phyloP scores from a whole-genome alignment of 2,329 filamentous ascomycete genomes.

The Claviceps sp. region DNA sequence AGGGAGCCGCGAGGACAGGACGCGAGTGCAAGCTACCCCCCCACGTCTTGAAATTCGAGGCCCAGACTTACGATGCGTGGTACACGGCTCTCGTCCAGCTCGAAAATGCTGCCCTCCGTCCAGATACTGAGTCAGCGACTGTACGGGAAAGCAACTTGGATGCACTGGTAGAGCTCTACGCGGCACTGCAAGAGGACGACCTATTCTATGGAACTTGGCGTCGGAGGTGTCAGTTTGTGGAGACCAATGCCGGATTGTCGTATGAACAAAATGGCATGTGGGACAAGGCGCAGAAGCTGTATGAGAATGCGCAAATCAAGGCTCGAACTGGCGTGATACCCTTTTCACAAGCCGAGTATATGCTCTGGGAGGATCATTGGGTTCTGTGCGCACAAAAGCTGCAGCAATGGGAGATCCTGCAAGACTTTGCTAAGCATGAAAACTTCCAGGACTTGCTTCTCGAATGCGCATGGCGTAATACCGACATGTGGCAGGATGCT shows the following conservation, averaged over 20 bases:
- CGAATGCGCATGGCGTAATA: conserved; percentile 89
- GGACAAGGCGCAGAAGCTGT: conserved; percentile 96
- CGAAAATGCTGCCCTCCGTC: conserved; percentile 76
- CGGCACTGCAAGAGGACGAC: conserved; percentile 84
- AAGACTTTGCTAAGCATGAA: conserved; percentile 96
- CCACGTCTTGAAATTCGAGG: conserved; percentile 90
- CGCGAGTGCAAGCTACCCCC: conserved; percentile 87
- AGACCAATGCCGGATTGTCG: conserved; percentile 91
- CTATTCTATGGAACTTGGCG: conserved; percentile 97
- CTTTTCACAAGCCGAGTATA: conserved; percentile 93
- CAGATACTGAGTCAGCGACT: conserved; percentile 68
- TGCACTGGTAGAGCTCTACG: conserved; percentile 86
- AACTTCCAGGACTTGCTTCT: conserved; percentile 94
- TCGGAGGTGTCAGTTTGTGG: conserved; percentile 85
- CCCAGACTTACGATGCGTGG: conserved; percentile 91
- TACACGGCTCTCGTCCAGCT: conserved; percentile 87
- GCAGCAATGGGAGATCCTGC: conserved; percentile 96
- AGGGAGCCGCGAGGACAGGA: conserved; percentile 71
- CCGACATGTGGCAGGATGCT: conserved; percentile 83
- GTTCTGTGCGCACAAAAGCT: conserved; percentile 94
- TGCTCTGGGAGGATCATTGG: conserved; percentile 99
- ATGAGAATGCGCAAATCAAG: conserved; percentile 94
- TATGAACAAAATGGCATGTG: conserved; percentile 99
- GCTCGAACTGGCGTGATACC: conserved; percentile 91
- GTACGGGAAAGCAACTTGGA: conserved; percentile 92